A percentile compares a stretch with the other conserved stretches of the same genome.
Evolutionary conservation across 768 basidiomycete species (phyloP).

Genomic region (Boletus rubescentipes): DNA sequence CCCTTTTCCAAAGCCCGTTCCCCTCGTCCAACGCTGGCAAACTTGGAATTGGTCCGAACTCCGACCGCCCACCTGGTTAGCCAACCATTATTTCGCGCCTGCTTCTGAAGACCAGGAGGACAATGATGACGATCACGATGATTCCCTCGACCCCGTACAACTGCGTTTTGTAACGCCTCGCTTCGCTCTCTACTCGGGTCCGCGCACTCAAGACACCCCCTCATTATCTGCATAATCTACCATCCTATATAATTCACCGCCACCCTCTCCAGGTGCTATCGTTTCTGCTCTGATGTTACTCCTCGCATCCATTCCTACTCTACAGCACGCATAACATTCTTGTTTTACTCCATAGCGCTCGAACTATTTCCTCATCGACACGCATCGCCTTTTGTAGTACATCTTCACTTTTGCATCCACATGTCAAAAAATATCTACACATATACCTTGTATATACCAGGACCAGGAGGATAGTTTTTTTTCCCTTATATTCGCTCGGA

Average conservation of each 20-base stretch:
- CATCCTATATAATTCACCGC: constrained; percentile 6
- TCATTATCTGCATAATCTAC: constrained; percentile 18
- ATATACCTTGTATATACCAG: constrained; percentile 28
- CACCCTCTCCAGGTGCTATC: constrained; percentile 12
- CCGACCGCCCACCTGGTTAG: constrained; percentile 27
- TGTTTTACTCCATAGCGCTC: constrained; percentile 8
- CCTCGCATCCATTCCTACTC: constrained; percentile 24
- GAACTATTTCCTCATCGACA: constrained; percentile 22
- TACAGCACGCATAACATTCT: constrained; percentile 25
- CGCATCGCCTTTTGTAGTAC: constrained; percentile 26
- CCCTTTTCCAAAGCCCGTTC: constrained; percentile 23
- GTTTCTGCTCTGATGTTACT: constrained; percentile 19
- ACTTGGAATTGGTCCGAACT: constrained; percentile 36
- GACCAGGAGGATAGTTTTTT: constrained; percentile 2
- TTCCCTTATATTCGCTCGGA: constrained; percentile 21
- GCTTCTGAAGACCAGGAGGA: constrained; percentile 23
- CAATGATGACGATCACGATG: constrained; percentile 26
- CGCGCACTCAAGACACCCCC: constrained; percentile 16
- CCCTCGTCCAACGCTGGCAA: constrained; percentile 31
- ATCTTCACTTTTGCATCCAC: constrained; percentile 21
- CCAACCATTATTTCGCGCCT: constrained; percentile 3
- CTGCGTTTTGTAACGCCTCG: constrained; percentile 11
- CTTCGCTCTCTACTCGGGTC: constrained; percentile 10
- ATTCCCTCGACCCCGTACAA: constrained; percentile 15
- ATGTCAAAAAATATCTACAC: constrained; percentile 22